phyloP scores from a whole-genome alignment of 2,329 filamentous ascomycete species.

The Tolypocladium album region DNA sequence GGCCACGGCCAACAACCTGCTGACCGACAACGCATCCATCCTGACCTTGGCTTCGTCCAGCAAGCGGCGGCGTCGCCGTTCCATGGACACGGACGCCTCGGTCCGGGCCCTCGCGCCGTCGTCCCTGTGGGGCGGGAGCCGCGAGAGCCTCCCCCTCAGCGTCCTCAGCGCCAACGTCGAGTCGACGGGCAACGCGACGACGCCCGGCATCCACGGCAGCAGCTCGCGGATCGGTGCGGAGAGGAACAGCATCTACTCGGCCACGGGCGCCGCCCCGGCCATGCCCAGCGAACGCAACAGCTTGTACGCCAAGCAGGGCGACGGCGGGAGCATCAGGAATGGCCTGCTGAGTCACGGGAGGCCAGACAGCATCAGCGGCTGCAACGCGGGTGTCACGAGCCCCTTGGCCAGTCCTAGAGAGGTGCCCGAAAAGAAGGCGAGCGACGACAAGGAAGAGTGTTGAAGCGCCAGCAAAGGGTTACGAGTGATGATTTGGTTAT shows the following conservation, averaged over 20 bases:
- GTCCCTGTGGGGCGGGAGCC: conserved; percentile 70
- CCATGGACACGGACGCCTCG: conserved; percentile 77
- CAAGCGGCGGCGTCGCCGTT: conserved; percentile 65
- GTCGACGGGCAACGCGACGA: conserved; percentile 28
- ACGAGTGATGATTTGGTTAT: conserved; percentile 1
- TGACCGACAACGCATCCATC: conserved; percentile 80
- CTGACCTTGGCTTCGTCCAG: conserved; percentile 75
- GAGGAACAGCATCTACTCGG: conserved; percentile 73
- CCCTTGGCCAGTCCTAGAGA: conserved; percentile 50
- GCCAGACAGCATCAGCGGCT: conserved; percentile 73
- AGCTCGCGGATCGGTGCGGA: conserved; percentile 38
- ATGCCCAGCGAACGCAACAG: conserved; percentile 70
- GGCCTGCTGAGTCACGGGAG: conserved; percentile 66
- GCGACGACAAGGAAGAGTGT: conserved; percentile 16
- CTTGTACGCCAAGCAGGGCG: conserved; percentile 60
- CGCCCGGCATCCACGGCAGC: conserved; percentile 43
- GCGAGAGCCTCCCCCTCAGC: conserved; percentile 69
- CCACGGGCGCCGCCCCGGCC: conserved; percentile 55
- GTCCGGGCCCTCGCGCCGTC: conserved; percentile 76
- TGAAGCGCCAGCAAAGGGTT: neutral
- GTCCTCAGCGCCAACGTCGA: conserved; percentile 65
- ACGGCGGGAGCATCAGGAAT: conserved; percentile 70
- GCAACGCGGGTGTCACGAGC: conserved; percentile 52
- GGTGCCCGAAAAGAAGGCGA: conserved; percentile 23
- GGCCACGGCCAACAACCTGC: conserved; percentile 72